Base-by-base conservation (phyloP, 768 basidiomycete genomes). In the Phylloporus sp. region DNA sequence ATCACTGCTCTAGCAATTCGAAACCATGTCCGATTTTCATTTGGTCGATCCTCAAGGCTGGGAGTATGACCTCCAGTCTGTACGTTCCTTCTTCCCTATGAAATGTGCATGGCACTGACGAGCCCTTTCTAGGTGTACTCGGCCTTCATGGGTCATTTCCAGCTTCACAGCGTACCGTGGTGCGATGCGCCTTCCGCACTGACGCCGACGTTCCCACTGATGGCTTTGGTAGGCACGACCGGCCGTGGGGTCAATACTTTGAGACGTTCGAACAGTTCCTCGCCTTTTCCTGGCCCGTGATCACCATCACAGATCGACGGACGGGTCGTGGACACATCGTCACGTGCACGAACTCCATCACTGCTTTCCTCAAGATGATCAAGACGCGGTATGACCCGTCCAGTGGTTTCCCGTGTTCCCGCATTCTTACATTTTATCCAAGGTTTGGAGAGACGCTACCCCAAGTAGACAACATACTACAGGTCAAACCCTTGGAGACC, bases 321-420 rank as follows among this genome's bases (percentile, higher is more conserved):
- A 86, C 89, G 1, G 82, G 85, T 15, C 75, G 75, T 50, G 79
- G 86, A 0, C 88, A 90, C 62, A 83, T 91, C 44, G 86, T 86
- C 20, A 90, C 87, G n/a, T 77, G 84, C 38, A 66, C 80, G 50
- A 81, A 73, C 4, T 84, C 83, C 26, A 73, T 91, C 38, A 75
- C 77, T 5, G 81, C 86, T 2, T 91, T 91, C 56, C 64, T 88
- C 38, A 86, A 83, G 68, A 91, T 90, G 88, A 81, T 91, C 57
- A 86, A 86, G 68, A 86, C 84, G 3, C 77, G 87, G 85, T 81
- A 51, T 15, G 34, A 44, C 35, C 17, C 43, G 37, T 37, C 32
- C 32, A 21, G 20, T 9, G 5, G n/a, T n/a, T n/a, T 9, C 3
- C 29, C 27, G 11, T 15, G 2, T 22, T 39, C 32, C 15, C 37